Percentiles rank a stretch among this genome's conserved stretches.
Evolutionary conservation across 2,329 filamentous ascomycete genomes (phyloP).

Genomic region (Kalmusia sp.): DNA sequence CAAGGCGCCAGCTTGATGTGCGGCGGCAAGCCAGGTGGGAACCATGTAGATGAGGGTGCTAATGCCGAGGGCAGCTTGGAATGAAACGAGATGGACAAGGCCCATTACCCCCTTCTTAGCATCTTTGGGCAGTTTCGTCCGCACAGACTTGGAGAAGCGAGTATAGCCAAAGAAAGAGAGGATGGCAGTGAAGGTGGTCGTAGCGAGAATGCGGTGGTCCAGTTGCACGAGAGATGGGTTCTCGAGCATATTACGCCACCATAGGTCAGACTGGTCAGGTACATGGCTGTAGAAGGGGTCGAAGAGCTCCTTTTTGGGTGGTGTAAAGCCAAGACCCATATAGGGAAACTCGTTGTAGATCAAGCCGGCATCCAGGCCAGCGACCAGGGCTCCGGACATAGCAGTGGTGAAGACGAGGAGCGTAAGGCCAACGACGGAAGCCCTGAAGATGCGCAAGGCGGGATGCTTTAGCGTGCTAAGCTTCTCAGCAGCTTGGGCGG

Average conservation of each 20-base stretch:
- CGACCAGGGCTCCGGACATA: constrained; percentile 92
- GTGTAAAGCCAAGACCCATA: constrained; percentile 86
- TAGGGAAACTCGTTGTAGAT: constrained; percentile 99
- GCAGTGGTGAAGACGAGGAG: constrained; percentile 85
- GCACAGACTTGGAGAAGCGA: constrained; percentile 70
- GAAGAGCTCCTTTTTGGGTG: constrained; percentile 83
- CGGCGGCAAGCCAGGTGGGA: constrained; percentile 83
- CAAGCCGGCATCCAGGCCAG: constrained; percentile 91
- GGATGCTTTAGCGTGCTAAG: constrained; percentile 69
- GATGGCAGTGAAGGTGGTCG: constrained; percentile 83
- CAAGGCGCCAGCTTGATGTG: constrained; percentile 90
- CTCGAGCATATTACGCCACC: constrained; percentile 98
- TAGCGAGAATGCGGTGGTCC: constrained; percentile 91
- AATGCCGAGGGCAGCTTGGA: constrained; percentile 89
- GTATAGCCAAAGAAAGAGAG: constrained; percentile 82
- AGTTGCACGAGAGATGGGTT: constrained; percentile 96
- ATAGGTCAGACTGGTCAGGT: constrained; percentile 80
- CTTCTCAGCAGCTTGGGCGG: constrained; percentile 66
- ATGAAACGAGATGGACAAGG: constrained; percentile 78
- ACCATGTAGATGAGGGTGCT: constrained; percentile 93
- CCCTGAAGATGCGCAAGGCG: constrained; percentile 74
- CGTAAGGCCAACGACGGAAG: constrained; percentile 73
- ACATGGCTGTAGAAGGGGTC: constrained; percentile 84
- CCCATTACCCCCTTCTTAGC: constrained; percentile 79
- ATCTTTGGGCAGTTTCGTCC: constrained; percentile 60